A percentile compares a stretch with the other conserved stretches of the same genome.
These are phyloP conservation scores for Melianthus villosus DNA, from an alignment of 441 rosid species.

Conservation along the genomic window DNA sequence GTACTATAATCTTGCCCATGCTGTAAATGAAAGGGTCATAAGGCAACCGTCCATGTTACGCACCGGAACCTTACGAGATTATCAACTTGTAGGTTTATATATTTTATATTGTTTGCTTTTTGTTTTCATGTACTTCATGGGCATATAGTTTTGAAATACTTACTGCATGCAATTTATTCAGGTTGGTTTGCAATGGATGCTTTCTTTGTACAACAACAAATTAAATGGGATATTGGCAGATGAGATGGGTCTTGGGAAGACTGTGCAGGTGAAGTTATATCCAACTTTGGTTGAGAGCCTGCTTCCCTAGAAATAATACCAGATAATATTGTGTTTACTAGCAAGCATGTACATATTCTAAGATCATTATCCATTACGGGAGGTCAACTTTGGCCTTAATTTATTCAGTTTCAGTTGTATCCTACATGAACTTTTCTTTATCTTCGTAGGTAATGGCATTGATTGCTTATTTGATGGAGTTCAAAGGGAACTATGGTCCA, in stretches of 20 bases:
- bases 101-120: slow-evolving; percentile 9
- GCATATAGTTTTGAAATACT: not conserved
- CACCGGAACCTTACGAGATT: slow-evolving; percentile 90
- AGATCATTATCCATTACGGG: too few species aligned
- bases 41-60: slow-evolving; percentile 97
- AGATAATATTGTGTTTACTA: not conserved
- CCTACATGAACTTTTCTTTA: slow-evolving; percentile 4
- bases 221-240: slow-evolving; percentile 97
- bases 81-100: slow-evolving; percentile 80
- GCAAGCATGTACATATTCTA: slow-evolving; percentile 3
- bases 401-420: not conserved
- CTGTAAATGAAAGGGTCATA: slow-evolving; percentile 76
- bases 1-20: slow-evolving; percentile 97
- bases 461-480: slow-evolving; percentile 99
- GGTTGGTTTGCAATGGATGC: slow-evolving; percentile 99
- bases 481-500: slow-evolving; percentile 97
- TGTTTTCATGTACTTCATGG: slow-evolving; percentile 3
- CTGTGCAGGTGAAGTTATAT: slow-evolving; percentile 73
- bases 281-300: not conserved
- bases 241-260: slow-evolving; percentile 99
- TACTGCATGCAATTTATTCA: slow-evolving; percentile 15
- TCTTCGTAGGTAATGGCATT: slow-evolving; percentile 86
- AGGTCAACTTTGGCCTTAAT: too few species aligned
- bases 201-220: slow-evolving; percentile 94
- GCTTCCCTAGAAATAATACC: too few species aligned